These are phyloP conservation scores for Daedaleopsis sinensis DNA, from an alignment of 768 basidiomycete genomes.

Conservation along the genomic window DNA sequence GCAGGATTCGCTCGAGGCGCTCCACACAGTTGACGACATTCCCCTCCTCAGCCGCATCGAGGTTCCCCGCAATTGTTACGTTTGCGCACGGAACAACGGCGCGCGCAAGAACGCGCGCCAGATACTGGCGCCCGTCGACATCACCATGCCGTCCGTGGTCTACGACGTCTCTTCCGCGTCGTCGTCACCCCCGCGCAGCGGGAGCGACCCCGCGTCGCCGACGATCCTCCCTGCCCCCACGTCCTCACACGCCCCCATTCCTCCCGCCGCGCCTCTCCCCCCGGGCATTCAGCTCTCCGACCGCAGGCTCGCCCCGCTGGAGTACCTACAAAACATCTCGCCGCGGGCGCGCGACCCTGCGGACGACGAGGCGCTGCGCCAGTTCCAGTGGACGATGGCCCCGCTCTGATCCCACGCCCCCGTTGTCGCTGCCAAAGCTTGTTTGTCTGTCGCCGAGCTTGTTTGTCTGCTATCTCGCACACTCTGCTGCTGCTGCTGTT, in stretches of 20 bases:
- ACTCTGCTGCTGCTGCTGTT: not conserved
- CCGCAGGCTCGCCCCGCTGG: conserved; percentile 29
- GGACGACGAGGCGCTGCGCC: conserved; percentile 29
- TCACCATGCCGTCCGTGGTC: not conserved
- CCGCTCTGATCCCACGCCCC: conserved; percentile 1
- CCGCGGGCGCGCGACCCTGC: conserved; percentile 27
- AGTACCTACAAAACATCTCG: conserved; percentile 31
- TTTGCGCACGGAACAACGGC: conserved; percentile 55
- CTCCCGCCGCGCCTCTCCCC: conserved; percentile 14
- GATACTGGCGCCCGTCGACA: not conserved
- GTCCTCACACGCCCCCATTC: conserved; percentile 1
- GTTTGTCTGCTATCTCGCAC: not conserved
- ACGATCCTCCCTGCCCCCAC: not conserved
- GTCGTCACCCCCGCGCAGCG: conserved; percentile 1
- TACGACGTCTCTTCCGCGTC: not conserved
- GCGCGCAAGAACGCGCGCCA: conserved; percentile 19
- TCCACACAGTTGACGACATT: conserved; percentile 62
- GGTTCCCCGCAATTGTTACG: conserved; percentile 64
- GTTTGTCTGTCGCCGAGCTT: not conserved
- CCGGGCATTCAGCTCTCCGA: conserved; percentile 10
- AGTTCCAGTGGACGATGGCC: conserved; percentile 13
- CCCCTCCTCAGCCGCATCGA: conserved; percentile 53
- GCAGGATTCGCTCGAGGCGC: conserved; percentile 56
- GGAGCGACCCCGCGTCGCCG: conserved; percentile 7
- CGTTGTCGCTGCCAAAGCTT: not conserved